phyloP scores from a whole-genome alignment of 805 yeast genomes.

The Saccharomycopsis malanga region DNA sequence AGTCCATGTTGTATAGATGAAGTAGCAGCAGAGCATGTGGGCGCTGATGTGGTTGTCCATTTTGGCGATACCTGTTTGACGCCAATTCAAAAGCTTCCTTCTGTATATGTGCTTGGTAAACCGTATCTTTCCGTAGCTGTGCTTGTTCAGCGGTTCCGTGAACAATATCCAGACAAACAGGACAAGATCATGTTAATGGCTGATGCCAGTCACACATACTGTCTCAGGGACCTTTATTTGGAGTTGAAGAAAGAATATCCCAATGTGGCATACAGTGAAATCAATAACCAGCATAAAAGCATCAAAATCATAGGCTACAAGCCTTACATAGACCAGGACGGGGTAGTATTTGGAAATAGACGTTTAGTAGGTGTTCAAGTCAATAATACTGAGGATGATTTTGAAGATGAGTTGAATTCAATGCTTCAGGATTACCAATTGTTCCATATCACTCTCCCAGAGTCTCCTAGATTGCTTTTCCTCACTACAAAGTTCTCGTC shows the following conservation, averaged over 20 bases:
- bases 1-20: constrained; percentile 95
- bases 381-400: constrained; percentile 13
- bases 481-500: constrained; percentile 63
- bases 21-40: constrained; percentile 91
- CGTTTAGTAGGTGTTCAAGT: constrained; percentile 21
- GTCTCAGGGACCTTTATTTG: constrained; percentile 36
- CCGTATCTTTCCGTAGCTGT: constrained; percentile 44
- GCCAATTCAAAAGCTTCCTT: constrained; percentile 64
- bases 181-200: constrained; percentile 60
- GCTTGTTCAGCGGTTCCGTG: constrained; percentile 35
- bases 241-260: constrained; percentile 28
- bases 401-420: constrained; percentile 27
- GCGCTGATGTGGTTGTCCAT: constrained; percentile 79
- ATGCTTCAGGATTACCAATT: constrained; percentile 43
- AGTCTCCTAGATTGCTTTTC: constrained; percentile 70
- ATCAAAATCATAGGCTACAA: constrained; percentile 38
- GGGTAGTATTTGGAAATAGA: constrained; percentile 29
- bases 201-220: constrained; percentile 57
- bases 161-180: constrained; percentile 34
- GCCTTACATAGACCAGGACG: neutral
- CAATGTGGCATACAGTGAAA: constrained; percentile 30
- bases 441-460: constrained; percentile 68
- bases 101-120: constrained; percentile 72
- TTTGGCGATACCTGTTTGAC: constrained; percentile 94
- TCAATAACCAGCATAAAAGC: constrained; percentile 25